Evolutionary conservation across 2,329 filamentous ascomycete species (phyloP), one percentile per base, ranked within the genome.

Genomic region (Massarina eburnea): DNA sequence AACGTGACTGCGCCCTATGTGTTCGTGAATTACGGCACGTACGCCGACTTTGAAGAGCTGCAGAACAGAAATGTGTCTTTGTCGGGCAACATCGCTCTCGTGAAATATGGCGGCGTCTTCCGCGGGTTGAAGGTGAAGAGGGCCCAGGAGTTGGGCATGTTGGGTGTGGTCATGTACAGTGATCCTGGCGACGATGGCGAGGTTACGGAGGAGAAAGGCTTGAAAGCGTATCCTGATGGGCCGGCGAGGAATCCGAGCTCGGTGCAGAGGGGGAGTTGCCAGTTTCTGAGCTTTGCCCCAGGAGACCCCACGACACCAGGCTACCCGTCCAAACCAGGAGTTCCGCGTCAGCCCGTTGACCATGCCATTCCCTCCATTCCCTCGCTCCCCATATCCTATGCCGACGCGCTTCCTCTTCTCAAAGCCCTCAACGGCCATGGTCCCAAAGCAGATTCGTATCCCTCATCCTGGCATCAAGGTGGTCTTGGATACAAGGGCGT

Each of bases 21-120:
- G 24, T 97, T 86, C 62, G 90, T 89, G 66, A 96, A 96, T 71
- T 95, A 94, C 62, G 92, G 91, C 41, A 94, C 88, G 0, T 95
- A 85, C 64, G 74, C 80, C 53, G 92, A 97, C 66, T 97, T 85
- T 55, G 86, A 94, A 58, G 90, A 95, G 53, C 78, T 97, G 12
- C 63, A 86, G 34, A 79, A 82, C 30, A 86, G 88, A 29, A 89
- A 90, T 54, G 72, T 96, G 46, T 84, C 80, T 46, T 73, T 97
- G 32, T 68, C 85, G 55, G 92, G 91, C 38, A 95, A 95, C 71
- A 92, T 97, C 56, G 91, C 89, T 1, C 75, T 97, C 50, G 86
- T 82, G 34, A 91, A 88, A 62, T 96, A 97, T 66, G 92, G 92
- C 14, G 79, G 81, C 36, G 84, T 92, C 50, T 96, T 96, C 76